Percentiles rank a stretch among this genome's conserved stretches.
Conservation (phyloP, 2,329 filamentous ascomycete genomes). For the Magnaporthiopsis rhizophila region DNA sequence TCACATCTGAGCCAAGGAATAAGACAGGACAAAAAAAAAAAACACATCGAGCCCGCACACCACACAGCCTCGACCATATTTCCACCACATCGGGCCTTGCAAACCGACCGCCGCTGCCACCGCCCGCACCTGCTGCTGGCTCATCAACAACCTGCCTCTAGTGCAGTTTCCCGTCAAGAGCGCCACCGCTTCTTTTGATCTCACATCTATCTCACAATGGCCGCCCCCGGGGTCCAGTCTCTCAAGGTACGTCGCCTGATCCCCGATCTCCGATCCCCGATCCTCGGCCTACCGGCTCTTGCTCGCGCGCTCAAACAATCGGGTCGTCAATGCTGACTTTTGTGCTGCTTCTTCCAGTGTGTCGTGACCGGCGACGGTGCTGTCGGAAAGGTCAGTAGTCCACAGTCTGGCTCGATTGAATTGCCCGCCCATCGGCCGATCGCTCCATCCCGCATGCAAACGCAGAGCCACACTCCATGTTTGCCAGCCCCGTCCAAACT, state of each 20-base stretch:
- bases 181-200: neutral
- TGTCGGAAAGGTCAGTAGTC: conserved; percentile 77
- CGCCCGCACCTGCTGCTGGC: neutral
- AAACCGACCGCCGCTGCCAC: neutral
- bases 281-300: neutral
- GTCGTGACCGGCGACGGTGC: conserved; percentile 99
- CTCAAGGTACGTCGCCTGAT: conserved; percentile 61
- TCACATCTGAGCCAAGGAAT: neutral
- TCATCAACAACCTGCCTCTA: neutral
- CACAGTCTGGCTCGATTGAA: conserved; percentile 8
- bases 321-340: neutral
- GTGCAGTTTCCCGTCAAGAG: neutral
- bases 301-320: neutral
- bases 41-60: neutral
- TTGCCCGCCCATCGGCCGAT: conserved; percentile 6
- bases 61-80: neutral
- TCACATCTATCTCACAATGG: conserved; percentile 49
- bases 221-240: conserved; percentile 79
- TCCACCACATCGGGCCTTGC: neutral
- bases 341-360: conserved; percentile 50
- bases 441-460: neutral
- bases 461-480: neutral
- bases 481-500: neutral
- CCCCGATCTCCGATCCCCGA: too few relatives aligned
- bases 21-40: neutral